Conservation (phyloP, 176 grass and related monocot species). For the Pontederia crassipes region DNA sequence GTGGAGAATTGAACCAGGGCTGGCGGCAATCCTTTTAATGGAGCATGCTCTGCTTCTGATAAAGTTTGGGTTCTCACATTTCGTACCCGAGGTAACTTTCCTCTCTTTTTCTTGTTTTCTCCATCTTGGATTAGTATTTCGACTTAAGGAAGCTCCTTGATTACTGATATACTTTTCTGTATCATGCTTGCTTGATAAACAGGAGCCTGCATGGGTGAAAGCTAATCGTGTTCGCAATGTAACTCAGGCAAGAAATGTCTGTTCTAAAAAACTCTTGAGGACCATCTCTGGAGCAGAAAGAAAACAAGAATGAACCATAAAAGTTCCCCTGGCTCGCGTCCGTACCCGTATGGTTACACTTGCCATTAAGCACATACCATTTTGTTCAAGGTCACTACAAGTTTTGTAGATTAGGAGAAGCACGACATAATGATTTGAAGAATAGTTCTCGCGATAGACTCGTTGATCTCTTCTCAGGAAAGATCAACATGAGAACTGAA, state of each 20-base stretch:
- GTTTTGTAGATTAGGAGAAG: constrained; percentile 48
- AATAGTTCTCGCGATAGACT: background rate
- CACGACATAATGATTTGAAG: constrained; percentile 1
- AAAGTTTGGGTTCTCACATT: constrained; percentile 96
- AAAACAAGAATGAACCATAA: constrained; percentile 32
- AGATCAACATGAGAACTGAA: background rate
- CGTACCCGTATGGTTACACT: constrained; percentile 57
- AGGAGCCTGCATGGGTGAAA: constrained; percentile 86
- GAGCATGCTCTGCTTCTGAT: constrained; percentile 88
- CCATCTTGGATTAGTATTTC: background rate
- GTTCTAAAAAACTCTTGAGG: constrained; percentile 22
- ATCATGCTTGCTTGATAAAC: background rate
- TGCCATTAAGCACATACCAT: no score
- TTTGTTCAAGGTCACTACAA: constrained; percentile 14
- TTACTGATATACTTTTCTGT: background rate
- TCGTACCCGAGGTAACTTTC: constrained; percentile 73
- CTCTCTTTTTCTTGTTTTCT: constrained; percentile 5
- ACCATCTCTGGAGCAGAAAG: constrained; percentile 1
- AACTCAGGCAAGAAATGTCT: constrained; percentile 69
- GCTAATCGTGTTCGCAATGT: constrained; percentile 44
- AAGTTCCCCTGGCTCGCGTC: constrained; percentile 21
- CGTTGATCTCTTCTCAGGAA: background rate
- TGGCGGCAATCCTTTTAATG: constrained; percentile 79
- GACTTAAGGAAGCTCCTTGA: background rate
- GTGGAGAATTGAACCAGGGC: constrained; percentile 91